Base-by-base conservation (phyloP, 371 early-diverging fungal species). In the Syncephalastrum monosporum region DNA sequence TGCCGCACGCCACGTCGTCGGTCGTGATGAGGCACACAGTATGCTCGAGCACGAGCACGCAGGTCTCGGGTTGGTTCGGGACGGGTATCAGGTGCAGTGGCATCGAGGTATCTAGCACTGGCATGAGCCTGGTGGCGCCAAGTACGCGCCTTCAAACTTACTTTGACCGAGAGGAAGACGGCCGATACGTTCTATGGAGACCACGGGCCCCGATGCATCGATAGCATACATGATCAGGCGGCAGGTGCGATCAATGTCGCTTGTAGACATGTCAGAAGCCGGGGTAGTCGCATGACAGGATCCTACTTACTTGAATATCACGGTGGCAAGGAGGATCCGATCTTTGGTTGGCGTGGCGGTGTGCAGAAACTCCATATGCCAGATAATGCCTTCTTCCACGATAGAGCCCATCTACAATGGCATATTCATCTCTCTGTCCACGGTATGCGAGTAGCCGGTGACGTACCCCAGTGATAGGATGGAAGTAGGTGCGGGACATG, bases 331-430 rank as follows among this genome's bases (percentile, higher is more conserved):
- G 14, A 74, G 42, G 29, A 77, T 69, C n/a, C 61, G 69, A 27
- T 72, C 68, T 41, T 53, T 15, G 7, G 19, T 16, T 10, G 25
- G 15, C 13, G 58, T n/a, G 7, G 63, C 63, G 0, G 77, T 71
- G 23, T 74, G 53, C 13, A 77, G 50, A 50, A 77, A 77, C n/a
- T 74, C 74, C 74, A 77, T 71, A 42, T 77, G 77, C 74, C 74
- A 77, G 49, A 77, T 74, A 7, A 77, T 71, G 12, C 77, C 77
- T 60, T 67, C 59, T 47, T 75, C 75, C 29, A 44, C 56, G 29
- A 67, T 55, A 24, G 65, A 66, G 16, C 62, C 69, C 53, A 67
- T 67, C 75, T 75, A 25, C 38, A 33, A 33, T 44, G n/a, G n/a
- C n/a, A n/a, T n/a, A n/a, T n/a, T n/a, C n/a, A n/a, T n/a, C n/a